phyloP scores from a whole-genome alignment of 1,284 basidiomycete species.

The Cerioporus squamosus region DNA sequence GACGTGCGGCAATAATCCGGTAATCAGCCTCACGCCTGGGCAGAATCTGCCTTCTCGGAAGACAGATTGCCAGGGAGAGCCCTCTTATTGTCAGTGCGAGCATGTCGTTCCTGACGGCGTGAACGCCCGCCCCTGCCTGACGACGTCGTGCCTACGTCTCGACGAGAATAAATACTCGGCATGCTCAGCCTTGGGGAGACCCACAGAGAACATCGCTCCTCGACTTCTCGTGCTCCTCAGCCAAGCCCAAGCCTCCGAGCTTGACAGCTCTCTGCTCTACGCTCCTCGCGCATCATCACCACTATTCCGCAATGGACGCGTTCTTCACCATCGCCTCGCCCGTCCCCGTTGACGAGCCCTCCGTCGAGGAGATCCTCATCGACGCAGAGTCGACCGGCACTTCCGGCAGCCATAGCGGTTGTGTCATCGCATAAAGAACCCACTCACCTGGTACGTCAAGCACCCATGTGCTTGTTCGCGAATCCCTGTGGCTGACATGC shows the following conservation, averaged over 20 bases:
- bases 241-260: constrained; percentile 3
- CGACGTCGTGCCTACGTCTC: neutral
- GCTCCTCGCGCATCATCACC: neutral
- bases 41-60: neutral
- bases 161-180: constrained; percentile 9
- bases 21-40: constrained; percentile 7
- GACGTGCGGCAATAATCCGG: constrained; percentile 5
- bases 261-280: constrained; percentile 6
- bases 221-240: neutral
- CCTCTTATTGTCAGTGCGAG: constrained; percentile 17
- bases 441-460: constrained; percentile 7
- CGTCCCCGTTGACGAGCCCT: constrained; percentile 19
- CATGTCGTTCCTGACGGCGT: constrained; percentile 9
- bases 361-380: constrained; percentile 20
- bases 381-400: constrained; percentile 11
- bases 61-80: neutral
- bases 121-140: neutral
- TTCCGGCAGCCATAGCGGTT: constrained; percentile 6
- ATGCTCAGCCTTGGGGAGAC: neutral
- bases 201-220: constrained; percentile 1
- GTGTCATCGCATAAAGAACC: constrained; percentile 17
- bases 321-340: constrained; percentile 26
- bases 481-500: neutral
- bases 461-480: neutral
- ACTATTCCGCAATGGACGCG: constrained; percentile 19